Evolutionary conservation across 305 asterid species (phyloP), one percentile per base, ranked within the genome.

Genomic region (Fraxinus nigra): DNA sequence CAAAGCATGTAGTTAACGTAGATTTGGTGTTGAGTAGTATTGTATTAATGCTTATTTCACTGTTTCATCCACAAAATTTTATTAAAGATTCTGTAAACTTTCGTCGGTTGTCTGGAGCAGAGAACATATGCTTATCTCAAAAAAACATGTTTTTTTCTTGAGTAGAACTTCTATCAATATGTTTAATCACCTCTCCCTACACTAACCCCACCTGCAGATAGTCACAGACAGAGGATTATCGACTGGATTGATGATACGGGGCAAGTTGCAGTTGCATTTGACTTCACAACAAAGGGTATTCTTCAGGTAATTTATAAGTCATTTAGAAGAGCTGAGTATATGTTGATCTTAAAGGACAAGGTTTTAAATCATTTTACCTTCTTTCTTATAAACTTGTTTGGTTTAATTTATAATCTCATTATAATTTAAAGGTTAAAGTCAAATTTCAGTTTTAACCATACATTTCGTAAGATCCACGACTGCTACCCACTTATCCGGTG

Each of bases 211-310:
- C 75, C 30, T 86, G 85, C 92, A 95, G 99, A 96, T 86, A 90
- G 89, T 89, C 98, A 96, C 87, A 89, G 98, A 85, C 98, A 94
- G 89, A 85, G 97, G 90, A 93, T 93, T 72, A 82, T 94, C 82
- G 84, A 92, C 83, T 96, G 99, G 99, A 96, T 94, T 77, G 99
- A 96, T 85, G 88, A 90, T 72, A 84, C 95, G 1, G 98, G 98
- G 63, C 93, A 92, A 84, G 89, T 92, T 56, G 87, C 98, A 28
- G 82, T 98, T 85, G 99, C 99, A 82, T 96, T 96, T 89, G 99
- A 96, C 87, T 96, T 94, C 90, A 96, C 98, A 77, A 96, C 99
- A 0, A 96, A 96, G 85, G 99, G 98, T 30, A 90, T 96, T 88
- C 94, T 96, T 81, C 99, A 96, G 97, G 99, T 93, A 77, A 85